These are phyloP conservation scores for Acrodontium crateriforme DNA, from an alignment of 2,329 filamentous ascomycete genomes.

Conservation along the genomic window DNA sequence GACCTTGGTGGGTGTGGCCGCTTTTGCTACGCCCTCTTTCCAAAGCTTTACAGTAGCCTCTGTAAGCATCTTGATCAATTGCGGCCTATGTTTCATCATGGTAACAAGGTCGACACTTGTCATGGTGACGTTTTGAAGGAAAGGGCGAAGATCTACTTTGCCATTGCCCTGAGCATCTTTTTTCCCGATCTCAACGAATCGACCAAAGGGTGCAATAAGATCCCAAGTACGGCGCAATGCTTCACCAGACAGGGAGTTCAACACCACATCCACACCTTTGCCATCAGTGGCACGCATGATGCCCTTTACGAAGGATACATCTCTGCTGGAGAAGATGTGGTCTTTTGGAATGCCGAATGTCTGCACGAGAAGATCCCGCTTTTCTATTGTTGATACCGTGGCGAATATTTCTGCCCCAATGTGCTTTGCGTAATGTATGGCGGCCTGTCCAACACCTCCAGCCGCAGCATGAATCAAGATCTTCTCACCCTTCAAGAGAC, in stretches of 20 bases:
- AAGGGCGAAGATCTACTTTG: conserved; percentile 4
- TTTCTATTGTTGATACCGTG: conserved; percentile 12
- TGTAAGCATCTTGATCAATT: conserved; percentile 1
- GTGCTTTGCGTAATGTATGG: conserved; percentile 9
- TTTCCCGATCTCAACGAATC: conserved; percentile 15
- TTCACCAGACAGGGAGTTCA: conserved; percentile 17
- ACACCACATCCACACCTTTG: conserved; percentile 16
- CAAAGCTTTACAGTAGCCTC: conserved; percentile 1
- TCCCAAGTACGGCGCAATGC: conserved; percentile 14
- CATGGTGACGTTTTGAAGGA: conserved; percentile 4
- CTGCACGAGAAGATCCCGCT: conserved; percentile 9
- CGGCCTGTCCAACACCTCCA: conserved; percentile 12
- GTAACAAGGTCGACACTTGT: conserved; percentile 4
- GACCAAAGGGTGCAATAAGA: conserved; percentile 17
- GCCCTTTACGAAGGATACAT: conserved; percentile 13
- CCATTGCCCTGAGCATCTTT: conserved; percentile 5
- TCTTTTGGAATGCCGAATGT: conserved; percentile 12
- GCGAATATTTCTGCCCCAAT: conserved; percentile 13
- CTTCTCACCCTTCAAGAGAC: conserved; percentile 19
- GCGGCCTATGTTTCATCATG: conserved; percentile 2
- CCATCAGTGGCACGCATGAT: neutral
- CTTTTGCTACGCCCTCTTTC: conserved; percentile 1
- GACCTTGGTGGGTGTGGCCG: conserved; percentile 1
- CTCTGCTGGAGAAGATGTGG: conserved; percentile 19
- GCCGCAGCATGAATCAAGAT: conserved; percentile 22